Evolutionary conservation across 202 grass and related monocot species (phyloP), one percentile per base, ranked within the genome.

Genomic region (Brachypodium distachyon): DNA sequence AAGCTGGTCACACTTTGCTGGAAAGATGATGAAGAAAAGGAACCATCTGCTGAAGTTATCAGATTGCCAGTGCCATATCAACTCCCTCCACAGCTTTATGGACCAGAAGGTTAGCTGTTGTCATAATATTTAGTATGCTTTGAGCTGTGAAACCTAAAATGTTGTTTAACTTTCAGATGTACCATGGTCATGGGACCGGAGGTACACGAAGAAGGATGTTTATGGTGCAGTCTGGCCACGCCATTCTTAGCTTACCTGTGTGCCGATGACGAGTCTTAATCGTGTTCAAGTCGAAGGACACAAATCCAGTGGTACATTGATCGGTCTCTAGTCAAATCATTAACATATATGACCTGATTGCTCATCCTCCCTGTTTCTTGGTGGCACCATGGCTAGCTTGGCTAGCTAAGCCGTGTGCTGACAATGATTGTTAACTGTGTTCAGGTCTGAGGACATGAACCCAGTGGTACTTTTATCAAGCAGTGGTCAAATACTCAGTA

Each of bases 101-200:
- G 55, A 48, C 19, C 89, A 39, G 72, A 90, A 88, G 91, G 89
- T 97, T 25, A 53, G 26, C 22, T 17, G 7, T 22, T 71, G 12
- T 72, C n/a, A 53, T 74, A 7, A 17, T 6, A 12, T 6, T 67
- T 31, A 53, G 28, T 61, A 2, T 19, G 32, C 37, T 31, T 71
- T 42, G 4, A 13, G 43, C 51, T 43, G n/a, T 62, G 54, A 82
- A 58, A 25, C 3, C 37, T 72, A 3, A 53, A 32, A 52, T 13
- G 17, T 67, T 53, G 0, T 67, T 63, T 28, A 81, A 12, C 67
- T 85, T 84, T 65, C 73, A 94, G 95, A 95, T 79, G 82, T 88
- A 4, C 87, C 95, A 8, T 98, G 95, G 95, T 95, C 89, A 5
- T 95, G 95, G 95, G 91, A 98, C 57, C 86, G 58, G 73, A 86